Evolutionary conservation across 345 rosid species (phyloP), one percentile per base, ranked within the genome.

Genomic region (Boechera stricta): DNA sequence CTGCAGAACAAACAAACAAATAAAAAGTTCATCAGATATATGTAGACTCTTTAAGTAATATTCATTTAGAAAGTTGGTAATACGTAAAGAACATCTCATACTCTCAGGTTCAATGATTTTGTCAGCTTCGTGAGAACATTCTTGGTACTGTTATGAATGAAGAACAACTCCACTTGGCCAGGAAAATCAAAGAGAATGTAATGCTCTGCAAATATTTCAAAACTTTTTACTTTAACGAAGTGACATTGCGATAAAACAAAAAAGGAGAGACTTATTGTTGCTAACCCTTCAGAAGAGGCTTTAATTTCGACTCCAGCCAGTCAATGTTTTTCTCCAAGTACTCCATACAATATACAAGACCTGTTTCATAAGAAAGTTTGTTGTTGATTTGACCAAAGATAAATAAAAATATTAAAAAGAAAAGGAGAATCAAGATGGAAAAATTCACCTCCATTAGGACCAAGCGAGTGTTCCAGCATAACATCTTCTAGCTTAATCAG

Each of bases 121-220:
- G 85, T 86, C 79, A 93, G 97, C 82, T 80, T 84, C 81, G 76
- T 86, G 56, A 91, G 83, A 62, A 89, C 84, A 58, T 86, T 93
- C 83, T 87, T 93, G 83, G 89, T 91, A 79, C 82, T 90, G 10
- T 93, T 75, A 76, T 91, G 96, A 75, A 87, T 90, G 79, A 91
- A 93, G 81, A 87, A 96, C 32, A 96, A 73, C 78, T 93, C 99
- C 75, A 96, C 98, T 84, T 91, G 99, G 66, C 97, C 96, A 72
- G 99, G 98, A 80, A 96, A 93, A 84, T 93, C 98, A 79, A 96
- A 93, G 68, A 91, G 94, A 76, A 93, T 83, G 84, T 93, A 93
- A 83, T 93, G 96, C 75, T 93, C 99, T 93, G 95, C 86, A 87
- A 77, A 42, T 9, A 69, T 39, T 75, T 52, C 24, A 47, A 80